Percentiles rank a stretch among this genome's conserved stretches.
Conservation (phyloP, 1,139 yeast genomes). For the Entelexis paramagnoliae region DNA sequence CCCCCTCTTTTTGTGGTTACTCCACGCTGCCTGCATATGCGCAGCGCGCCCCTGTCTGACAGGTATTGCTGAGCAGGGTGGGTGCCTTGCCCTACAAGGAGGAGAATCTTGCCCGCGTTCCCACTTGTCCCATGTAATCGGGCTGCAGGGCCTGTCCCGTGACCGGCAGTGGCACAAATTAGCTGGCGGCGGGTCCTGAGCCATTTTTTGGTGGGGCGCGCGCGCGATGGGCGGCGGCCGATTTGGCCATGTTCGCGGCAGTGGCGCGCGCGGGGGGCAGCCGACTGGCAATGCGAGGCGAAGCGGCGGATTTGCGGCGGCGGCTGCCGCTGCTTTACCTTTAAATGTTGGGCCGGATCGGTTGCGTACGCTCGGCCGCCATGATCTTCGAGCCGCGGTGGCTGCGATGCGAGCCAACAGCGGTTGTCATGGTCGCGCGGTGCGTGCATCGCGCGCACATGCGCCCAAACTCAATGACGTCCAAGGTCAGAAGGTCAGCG, state of each 20-base stretch:
- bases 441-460: neutral
- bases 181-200: neutral
- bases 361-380: too few species aligned
- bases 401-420: too few species aligned
- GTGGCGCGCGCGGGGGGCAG: too few species aligned
- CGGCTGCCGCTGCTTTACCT: too few species aligned
- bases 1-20: neutral
- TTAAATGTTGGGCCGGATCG: too few species aligned
- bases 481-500: neutral
- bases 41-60: neutral
- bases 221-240: neutral
- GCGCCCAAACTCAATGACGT: neutral
- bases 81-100: too few species aligned
- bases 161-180: neutral
- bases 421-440: too few species aligned
- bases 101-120: too few species aligned
- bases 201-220: neutral
- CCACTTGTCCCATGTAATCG: neutral
- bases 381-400: neutral
- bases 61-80: neutral
- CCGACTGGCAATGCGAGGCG: too few species aligned
- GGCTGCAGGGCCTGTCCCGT: neutral
- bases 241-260: too few species aligned
- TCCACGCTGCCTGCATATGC: neutral
- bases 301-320: too few species aligned